A percentile compares a stretch with the other conserved stretches of the same genome.
Conservation (phyloP, 2,329 filamentous ascomycete species). For the Truncatella angustata region DNA sequence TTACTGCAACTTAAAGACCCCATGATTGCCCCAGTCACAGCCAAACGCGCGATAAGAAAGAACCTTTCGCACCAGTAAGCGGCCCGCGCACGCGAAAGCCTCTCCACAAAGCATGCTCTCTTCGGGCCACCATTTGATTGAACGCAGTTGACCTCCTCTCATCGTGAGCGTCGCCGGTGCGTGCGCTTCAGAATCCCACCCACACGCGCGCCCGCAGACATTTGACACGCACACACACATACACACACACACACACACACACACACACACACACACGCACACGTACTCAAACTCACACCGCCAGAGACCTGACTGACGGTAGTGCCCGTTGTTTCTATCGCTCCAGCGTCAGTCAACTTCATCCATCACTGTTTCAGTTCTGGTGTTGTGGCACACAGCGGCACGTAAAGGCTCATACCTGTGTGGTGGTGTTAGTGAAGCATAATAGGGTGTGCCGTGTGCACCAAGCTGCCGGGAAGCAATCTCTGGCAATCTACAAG, state of each 20-base stretch:
- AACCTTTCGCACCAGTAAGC: conserved; percentile 10
- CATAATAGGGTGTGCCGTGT: conserved; percentile 2
- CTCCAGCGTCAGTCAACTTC: background rate
- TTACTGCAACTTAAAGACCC: background rate
- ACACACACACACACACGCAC: conserved; percentile 2
- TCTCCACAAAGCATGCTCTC: conserved; percentile 9
- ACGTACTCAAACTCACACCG: too few relatives aligned
- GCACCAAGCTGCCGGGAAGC: conserved; percentile 5
- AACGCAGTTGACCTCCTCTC: background rate
- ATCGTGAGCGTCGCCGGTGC: conserved; percentile 1
- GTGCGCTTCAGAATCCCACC: too few relatives aligned
- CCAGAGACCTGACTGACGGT: background rate
- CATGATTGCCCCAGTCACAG: background rate
- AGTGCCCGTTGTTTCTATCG: background rate
- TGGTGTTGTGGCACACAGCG: background rate
- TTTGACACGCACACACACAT: background rate
- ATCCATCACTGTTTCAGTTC: background rate
- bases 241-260: conserved; percentile 1
- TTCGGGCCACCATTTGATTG: conserved; percentile 1
- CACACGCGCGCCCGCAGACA: too few relatives aligned
- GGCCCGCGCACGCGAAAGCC: conserved; percentile 6
- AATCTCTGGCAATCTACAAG: conserved; percentile 8
- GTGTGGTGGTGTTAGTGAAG: background rate
- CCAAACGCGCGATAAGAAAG: conserved; percentile 6
- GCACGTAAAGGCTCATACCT: background rate